Base-by-base conservation (phyloP, 179 eudicot genomes). In the Actinidia arguta region DNA sequence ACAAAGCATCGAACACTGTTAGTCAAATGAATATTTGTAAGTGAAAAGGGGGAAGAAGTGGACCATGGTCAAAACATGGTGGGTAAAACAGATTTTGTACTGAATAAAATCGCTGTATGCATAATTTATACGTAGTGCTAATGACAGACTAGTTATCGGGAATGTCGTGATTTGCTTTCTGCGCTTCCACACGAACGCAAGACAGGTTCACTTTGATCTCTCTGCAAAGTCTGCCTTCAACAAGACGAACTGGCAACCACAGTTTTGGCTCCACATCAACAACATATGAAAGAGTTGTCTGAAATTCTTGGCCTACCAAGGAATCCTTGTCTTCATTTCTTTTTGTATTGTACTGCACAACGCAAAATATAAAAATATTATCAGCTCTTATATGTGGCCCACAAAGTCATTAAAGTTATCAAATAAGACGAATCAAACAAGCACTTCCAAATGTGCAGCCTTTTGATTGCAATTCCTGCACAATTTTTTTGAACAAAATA, bases 181-280 rank as follows among this genome's bases (percentile, higher is more conserved):
- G 85, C 84, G 97, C 93, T 90, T 86, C 93, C 16, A 82, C 85
- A 42, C 90, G 73, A 61, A 93, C 86, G 80, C 88, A 87, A 17
- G 87, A 87, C 20, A 93, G 93, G 69, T 93, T 93, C 61, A 83
- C 66, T 81, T 83, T 88, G 54, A 92, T 90, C 87, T 92, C 97
- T 62, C 71, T 89, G 83, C 91, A 90, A 56, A 93, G 87, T 85
- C 93, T 87, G 82, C 91, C 92, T 91, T 93, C 92, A 70, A 93
- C 89, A 54, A 92, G 89, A 52, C 90, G 82, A 76, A 93, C 92
- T 6, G 94, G 97, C 82, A 93, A 83, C 97, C 94, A 93, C 64
- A 86, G 71, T 80, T 93, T 93, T 56, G 97, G 97, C 84, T 88
- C 88, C 88, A 92, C 94, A 68, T 92, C 88, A 69, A 93, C 92